Conservation (phyloP, 192 early-diverging fungal genomes). For the Coemansia pectinata region DNA sequence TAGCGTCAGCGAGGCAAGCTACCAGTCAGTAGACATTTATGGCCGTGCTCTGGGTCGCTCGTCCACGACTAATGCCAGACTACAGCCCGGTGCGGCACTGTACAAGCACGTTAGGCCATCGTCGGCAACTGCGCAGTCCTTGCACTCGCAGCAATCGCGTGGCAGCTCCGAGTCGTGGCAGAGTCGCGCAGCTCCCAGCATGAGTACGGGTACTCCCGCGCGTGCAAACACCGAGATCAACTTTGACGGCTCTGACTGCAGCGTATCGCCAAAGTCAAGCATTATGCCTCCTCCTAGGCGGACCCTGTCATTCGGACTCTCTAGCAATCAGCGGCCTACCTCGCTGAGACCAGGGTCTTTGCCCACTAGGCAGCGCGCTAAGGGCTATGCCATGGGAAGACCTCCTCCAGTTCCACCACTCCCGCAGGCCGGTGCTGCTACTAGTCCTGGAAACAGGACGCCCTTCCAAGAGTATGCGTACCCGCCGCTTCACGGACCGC, state of each 20-base stretch:
- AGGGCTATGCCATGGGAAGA: neutral
- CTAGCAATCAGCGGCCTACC: neutral
- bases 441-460: neutral
- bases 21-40: neutral
- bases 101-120: constrained; percentile 16
- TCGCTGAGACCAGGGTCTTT: neutral
- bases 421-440: constrained; percentile 7
- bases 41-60: neutral
- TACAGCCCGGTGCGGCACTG: constrained; percentile 32
- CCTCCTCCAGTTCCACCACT: constrained; percentile 46
- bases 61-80: constrained; percentile 5
- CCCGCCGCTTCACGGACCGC: neutral
- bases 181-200: constrained; percentile 33
- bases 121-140: constrained; percentile 11
- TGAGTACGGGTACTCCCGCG: constrained; percentile 9
- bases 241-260: constrained; percentile 32
- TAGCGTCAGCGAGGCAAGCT: constrained; percentile 2
- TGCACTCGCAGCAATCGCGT: constrained; percentile 9
- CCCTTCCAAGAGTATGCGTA: neutral
- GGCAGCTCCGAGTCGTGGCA: constrained; percentile 51
- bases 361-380: neutral
- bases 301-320: constrained; percentile 24
- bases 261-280: constrained; percentile 14
- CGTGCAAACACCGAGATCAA: constrained; percentile 37
- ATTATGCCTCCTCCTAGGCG: constrained; percentile 16